Conservation (phyloP, 345 rosid species). For the Hibiscus syriacus region DNA sequence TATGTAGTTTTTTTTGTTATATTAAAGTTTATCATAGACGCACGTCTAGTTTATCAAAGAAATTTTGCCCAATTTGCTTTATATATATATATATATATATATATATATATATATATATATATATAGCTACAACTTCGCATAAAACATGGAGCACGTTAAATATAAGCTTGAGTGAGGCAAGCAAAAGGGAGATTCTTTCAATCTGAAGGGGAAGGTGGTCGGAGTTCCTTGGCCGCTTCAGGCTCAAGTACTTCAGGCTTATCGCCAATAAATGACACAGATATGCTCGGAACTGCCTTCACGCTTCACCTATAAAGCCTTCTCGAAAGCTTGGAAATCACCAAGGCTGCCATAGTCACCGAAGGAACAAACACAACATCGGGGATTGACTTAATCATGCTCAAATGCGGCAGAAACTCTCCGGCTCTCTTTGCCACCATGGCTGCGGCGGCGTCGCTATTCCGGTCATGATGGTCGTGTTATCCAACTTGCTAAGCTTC, state of each 20-base stretch:
- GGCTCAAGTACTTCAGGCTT: neutral
- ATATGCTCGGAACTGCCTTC: neutral
- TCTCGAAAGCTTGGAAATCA: conserved; percentile 63
- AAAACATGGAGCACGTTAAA: neutral
- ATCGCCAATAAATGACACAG: neutral
- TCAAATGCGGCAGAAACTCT: conserved; percentile 68
- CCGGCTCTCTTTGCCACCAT: conserved; percentile 86
- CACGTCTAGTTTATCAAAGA: too few species aligned
- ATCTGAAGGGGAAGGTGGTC: neutral
- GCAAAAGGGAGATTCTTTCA: neutral
- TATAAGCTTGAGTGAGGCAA: neutral
- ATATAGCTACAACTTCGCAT: too few species aligned
- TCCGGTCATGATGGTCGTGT: conserved; percentile 49
- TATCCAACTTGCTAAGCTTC: conserved; percentile 49
- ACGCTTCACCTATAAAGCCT: conserved; percentile 33
- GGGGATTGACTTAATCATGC: conserved; percentile 52
- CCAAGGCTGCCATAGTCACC: conserved; percentile 45
- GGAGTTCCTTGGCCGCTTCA: neutral
- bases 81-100: too few species aligned
- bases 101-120: too few species aligned
- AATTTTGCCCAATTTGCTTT: too few species aligned
- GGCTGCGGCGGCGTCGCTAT: conserved; percentile 73
- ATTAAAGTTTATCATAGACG: too few species aligned
- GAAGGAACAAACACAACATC: conserved; percentile 78
- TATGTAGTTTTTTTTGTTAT: too few species aligned